Conservation (phyloP, 1,284 basidiomycete species). For the Ganoderma leucocontextum region DNA sequence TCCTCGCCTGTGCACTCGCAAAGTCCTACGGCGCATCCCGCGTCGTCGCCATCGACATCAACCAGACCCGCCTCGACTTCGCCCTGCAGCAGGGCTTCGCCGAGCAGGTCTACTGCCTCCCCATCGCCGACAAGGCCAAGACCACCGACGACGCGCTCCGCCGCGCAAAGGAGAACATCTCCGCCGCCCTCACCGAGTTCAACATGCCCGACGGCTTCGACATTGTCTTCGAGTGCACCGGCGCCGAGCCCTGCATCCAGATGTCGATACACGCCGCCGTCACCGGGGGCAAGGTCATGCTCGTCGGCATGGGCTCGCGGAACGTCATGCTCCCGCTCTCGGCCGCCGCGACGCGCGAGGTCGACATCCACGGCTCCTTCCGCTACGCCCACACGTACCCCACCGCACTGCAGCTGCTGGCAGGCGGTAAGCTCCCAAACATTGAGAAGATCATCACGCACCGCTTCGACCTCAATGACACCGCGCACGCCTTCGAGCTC, state of each 20-base stretch:
- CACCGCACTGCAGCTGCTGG: conserved; percentile 81
- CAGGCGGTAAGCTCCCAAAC: conserved; percentile 65
- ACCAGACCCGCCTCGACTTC: conserved; percentile 81
- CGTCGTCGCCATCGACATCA: conserved; percentile 88
- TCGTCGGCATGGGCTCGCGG: conserved; percentile 94
- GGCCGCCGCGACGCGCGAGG: conserved; percentile 86
- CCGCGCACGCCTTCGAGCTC: conserved; percentile 81
- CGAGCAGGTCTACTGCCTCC: conserved; percentile 74
- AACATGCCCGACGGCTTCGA: conserved; percentile 85
- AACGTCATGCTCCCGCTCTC: conserved; percentile 87
- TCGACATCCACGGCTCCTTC: conserved; percentile 94
- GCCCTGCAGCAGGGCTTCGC: conserved; percentile 81
- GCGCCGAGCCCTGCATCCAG: conserved; percentile 90
- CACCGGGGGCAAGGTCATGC: conserved; percentile 89
- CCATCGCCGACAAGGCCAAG: conserved; percentile 55
- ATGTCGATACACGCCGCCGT: conserved; percentile 85
- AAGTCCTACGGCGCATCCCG: conserved; percentile 74
- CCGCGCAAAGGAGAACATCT: conserved; percentile 68
- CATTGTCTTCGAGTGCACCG: conserved; percentile 94
- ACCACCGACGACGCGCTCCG: conserved; percentile 72
- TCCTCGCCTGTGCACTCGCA: conserved; percentile 86
- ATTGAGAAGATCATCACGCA: conserved; percentile 86
- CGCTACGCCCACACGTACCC: conserved; percentile 90
- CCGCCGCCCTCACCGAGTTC: conserved; percentile 63
- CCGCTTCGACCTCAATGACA: conserved; percentile 71